A percentile compares a stretch with the other conserved stretches of the same genome.
Evolutionary conservation across 176 grass and related monocot genomes (phyloP).

Genomic region (Aegilops longissima): DNA sequence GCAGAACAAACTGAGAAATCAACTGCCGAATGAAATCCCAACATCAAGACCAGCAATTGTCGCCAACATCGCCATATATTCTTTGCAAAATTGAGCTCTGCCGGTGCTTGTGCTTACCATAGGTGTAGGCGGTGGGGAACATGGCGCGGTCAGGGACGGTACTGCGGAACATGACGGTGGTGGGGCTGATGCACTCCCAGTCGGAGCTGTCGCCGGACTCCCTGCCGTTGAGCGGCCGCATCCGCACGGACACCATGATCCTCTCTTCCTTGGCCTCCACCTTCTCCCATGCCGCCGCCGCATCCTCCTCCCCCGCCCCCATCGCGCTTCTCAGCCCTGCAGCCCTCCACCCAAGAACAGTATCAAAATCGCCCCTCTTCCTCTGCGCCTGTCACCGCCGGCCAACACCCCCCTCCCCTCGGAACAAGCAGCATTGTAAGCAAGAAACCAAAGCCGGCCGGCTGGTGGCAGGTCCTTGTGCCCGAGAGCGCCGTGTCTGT

Average conservation of each 20-base stretch:
- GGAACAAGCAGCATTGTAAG: slow-evolving; percentile 35
- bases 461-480: slow-evolving; percentile 39
- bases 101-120: slow-evolving; percentile 57
- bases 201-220: slow-evolving; percentile 68
- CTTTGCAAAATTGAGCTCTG: slow-evolving; percentile 13
- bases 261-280: slow-evolving; percentile 60
- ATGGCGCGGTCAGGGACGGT: slow-evolving; percentile 67
- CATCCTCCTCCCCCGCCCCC: slow-evolving; percentile 42
- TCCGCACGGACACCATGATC: slow-evolving; percentile 80
- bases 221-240: slow-evolving; percentile 74
- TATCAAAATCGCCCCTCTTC: not conserved
- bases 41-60: not conserved
- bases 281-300: slow-evolving; percentile 42
- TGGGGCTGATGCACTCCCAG: slow-evolving; percentile 84
- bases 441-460: slow-evolving; percentile 3
- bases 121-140: slow-evolving; percentile 72
- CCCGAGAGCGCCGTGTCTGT: slow-evolving; percentile 28
- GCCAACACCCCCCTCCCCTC: not conserved
- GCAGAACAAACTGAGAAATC: slow-evolving; percentile 20
- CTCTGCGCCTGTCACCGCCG: slow-evolving; percentile 10
- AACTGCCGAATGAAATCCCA: not conserved
- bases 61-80: not conserved
- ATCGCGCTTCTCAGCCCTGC: slow-evolving; percentile 9
- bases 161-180: slow-evolving; percentile 80
- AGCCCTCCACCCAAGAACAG: slow-evolving; percentile 27